phyloP scores from a whole-genome alignment of 2,329 filamentous ascomycete species.

The Paecilomyces formosus region DNA sequence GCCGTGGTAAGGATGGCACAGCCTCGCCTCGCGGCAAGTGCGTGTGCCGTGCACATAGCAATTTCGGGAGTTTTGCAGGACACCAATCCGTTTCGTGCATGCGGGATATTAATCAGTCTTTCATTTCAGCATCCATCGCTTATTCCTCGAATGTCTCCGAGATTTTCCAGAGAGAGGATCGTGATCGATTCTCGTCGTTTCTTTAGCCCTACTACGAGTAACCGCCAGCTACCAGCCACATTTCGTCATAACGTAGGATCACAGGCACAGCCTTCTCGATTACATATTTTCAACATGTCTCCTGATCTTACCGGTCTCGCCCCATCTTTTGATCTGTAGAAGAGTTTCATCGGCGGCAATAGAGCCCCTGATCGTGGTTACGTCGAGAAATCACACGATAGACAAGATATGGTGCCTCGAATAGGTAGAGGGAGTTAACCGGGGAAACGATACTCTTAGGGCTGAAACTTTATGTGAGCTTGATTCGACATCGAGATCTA shows the following conservation, averaged over 20 bases:
- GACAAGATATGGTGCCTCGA: too few relatives aligned
- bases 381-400: too few relatives aligned
- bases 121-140: background rate
- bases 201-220: background rate
- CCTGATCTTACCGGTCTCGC: too few relatives aligned
- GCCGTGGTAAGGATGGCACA: background rate
- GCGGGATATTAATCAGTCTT: background rate
- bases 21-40: background rate
- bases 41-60: background rate
- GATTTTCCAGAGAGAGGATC: background rate
- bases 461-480: background rate
- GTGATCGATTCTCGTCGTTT: background rate
- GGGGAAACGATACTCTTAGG: background rate
- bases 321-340: too few relatives aligned
- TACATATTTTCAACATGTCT: too few relatives aligned
- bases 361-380: too few relatives aligned
- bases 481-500: background rate
- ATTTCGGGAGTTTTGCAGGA: background rate
- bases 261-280: too few relatives aligned
- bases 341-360: too few relatives aligned
- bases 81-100: background rate
- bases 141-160: background rate
- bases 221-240: too few relatives aligned
- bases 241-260: too few relatives aligned
- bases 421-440: background rate